A percentile compares a stretch with the other conserved stretches of the same genome.
These are phyloP conservation scores for Daldinia eschscholtzii DNA, from an alignment of 2,329 filamentous ascomycete genomes.

Conservation along the genomic window DNA sequence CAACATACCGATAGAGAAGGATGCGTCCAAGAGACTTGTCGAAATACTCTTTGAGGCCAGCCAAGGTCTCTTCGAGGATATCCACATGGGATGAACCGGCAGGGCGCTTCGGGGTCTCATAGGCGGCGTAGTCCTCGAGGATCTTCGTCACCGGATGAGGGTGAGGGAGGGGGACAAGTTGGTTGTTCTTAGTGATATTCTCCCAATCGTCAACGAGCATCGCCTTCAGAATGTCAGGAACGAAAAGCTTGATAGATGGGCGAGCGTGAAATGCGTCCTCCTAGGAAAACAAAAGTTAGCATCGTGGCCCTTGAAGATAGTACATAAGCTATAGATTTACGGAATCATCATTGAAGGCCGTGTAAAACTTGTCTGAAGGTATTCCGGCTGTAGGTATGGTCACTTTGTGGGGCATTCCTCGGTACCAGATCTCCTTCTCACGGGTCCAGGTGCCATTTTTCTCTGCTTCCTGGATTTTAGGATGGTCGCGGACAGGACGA, in stretches of 20 bases:
- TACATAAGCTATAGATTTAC: conserved; percentile 18
- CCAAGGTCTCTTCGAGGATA: conserved; percentile 89
- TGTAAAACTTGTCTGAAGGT: conserved; percentile 36
- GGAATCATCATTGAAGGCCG: conserved; percentile 17
- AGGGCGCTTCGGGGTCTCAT: conserved; percentile 75
- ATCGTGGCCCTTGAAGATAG: not conserved
- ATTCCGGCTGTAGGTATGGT: conserved; percentile 40
- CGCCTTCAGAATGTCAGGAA: conserved; percentile 91
- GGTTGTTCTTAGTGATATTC: conserved; percentile 94
- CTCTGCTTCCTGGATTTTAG: conserved; percentile 29
- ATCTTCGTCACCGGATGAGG: conserved; percentile 80
- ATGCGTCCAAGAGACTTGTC: conserved; percentile 90
- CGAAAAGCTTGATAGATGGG: conserved; percentile 85
- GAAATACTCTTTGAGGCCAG: conserved; percentile 92
- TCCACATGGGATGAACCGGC: conserved; percentile 79
- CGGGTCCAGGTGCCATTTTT: conserved; percentile 17
- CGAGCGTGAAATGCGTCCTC: conserved; percentile 88
- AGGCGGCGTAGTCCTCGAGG: conserved; percentile 81
- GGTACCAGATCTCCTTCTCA: conserved; percentile 23
- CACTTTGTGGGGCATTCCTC: conserved; percentile 11
- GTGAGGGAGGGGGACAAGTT: conserved; percentile 87
- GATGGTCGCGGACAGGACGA: conserved; percentile 7
- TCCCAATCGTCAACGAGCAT: conserved; percentile 99
- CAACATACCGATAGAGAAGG: conserved; percentile 78
- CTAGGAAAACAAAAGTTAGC: conserved; percentile 61